These are phyloP conservation scores for Smallanthus sonchifolius DNA, from an alignment of 129 eudicot genomes.

Conservation along the genomic window DNA sequence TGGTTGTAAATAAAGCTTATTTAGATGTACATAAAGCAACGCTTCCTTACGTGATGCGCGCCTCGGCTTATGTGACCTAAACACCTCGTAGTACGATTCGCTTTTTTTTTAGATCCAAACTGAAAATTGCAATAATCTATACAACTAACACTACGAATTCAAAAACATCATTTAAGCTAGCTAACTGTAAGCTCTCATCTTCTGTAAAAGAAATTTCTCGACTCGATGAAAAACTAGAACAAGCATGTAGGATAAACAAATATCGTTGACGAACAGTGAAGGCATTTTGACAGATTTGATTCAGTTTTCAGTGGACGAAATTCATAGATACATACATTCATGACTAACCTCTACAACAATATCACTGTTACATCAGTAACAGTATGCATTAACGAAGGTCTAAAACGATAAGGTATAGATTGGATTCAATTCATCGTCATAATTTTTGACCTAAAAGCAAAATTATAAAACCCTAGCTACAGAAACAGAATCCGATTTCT, in stretches of 20 bases:
- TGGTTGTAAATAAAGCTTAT: too few species aligned
- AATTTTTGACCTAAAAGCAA: slow-evolving; percentile 2
- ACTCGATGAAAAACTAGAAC: neutral
- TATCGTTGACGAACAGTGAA: too few species aligned
- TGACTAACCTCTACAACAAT: neutral
- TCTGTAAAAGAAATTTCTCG: neutral
- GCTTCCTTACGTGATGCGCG: too few species aligned
- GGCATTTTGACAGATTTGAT: too few species aligned
- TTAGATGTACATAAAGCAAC: too few species aligned
- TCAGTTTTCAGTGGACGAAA: too few species aligned
- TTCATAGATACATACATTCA: too few species aligned
- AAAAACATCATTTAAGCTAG: too few species aligned
- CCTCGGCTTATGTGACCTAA: too few species aligned
- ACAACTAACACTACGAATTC: neutral
- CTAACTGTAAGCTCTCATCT: too few species aligned
- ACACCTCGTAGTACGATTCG: too few species aligned
- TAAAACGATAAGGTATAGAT: neutral
- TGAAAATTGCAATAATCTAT: neutral
- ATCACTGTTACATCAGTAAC: neutral
- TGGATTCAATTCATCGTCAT: neutral
- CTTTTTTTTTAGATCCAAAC: neutral
- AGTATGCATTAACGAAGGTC: neutral
- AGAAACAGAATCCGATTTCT: neutral
- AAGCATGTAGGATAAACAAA: neutral
- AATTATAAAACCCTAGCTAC: slow-evolving; percentile 1